Conservation (phyloP, 1,139 yeast genomes). For the Debaryomyces subglobosus region DNA sequence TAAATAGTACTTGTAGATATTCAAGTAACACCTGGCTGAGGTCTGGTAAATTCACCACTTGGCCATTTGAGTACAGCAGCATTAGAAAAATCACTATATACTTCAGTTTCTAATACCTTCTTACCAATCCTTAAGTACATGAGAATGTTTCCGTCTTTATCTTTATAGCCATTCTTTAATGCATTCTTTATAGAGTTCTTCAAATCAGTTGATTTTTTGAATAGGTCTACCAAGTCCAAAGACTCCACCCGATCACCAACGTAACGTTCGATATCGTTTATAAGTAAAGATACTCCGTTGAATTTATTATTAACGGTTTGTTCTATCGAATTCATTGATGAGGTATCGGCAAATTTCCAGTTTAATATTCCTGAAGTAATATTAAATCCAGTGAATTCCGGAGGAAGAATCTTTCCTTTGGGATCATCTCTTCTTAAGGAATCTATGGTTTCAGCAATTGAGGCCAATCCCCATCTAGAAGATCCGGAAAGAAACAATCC, state of each 20-base stretch:
- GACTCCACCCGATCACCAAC: conserved; percentile 51
- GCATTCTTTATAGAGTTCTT: conserved; percentile 35
- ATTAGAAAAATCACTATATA: conserved; percentile 56
- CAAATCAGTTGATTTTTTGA: conserved; percentile 39
- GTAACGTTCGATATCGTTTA: conserved; percentile 80
- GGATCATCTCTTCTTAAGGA: conserved; percentile 79
- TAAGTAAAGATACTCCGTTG: conserved; percentile 61
- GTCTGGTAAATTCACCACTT: conserved; percentile 50
- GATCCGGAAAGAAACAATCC: conserved; percentile 86
- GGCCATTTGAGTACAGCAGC: conserved; percentile 65
- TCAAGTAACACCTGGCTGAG: conserved; percentile 48
- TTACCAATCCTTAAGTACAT: conserved; percentile 60
- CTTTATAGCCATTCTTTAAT: conserved; percentile 22
- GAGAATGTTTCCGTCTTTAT: conserved; percentile 35
- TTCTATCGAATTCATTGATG: conserved; percentile 12
- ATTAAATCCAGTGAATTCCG: conserved; percentile 46
- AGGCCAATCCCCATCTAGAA: conserved; percentile 92
- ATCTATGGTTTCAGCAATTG: conserved; percentile 76
- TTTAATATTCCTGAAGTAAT: conserved; percentile 32
- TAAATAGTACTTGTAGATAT: background rate
- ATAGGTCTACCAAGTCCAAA: conserved; percentile 43
- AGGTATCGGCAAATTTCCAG: conserved; percentile 31
- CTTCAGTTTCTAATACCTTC: conserved; percentile 42
- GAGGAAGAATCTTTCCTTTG: conserved; percentile 61
- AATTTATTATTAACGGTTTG: conserved; percentile 19